Conservation (phyloP, 2,329 filamentous ascomycete species). For the Colletotrichum sp. region DNA sequence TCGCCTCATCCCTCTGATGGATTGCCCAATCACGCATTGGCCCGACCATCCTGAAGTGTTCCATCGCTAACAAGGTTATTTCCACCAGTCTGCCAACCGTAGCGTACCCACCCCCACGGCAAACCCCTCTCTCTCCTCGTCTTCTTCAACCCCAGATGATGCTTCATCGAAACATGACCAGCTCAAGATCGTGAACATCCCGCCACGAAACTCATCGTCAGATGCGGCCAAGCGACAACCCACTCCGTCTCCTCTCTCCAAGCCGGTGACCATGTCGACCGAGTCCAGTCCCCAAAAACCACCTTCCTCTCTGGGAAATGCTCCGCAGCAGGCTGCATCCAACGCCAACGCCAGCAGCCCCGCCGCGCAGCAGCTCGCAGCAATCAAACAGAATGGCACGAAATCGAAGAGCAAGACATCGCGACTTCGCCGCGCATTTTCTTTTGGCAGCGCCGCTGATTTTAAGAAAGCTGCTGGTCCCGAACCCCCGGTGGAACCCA, state of each 20-base stretch:
- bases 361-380: conserved; percentile 83
- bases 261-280: conserved; percentile 68
- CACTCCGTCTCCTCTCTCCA: conserved; percentile 77
- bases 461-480: conserved; percentile 72
- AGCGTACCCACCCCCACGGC: conserved; percentile 56
- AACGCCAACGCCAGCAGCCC: conserved; percentile 60
- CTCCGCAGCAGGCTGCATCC: conserved; percentile 36
- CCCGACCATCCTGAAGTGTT: conserved; percentile 30
- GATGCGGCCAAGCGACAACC: conserved; percentile 70
- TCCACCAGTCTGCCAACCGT: conserved; percentile 65
- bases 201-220: conserved; percentile 66
- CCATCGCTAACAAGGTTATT: conserved; percentile 53
- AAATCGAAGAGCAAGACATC: conserved; percentile 86
- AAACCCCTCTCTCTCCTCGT: conserved; percentile 60
- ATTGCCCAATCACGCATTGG: conserved; percentile 49
- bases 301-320: conserved; percentile 34
- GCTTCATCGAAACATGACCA: conserved; percentile 56
- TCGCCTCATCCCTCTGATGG: conserved; percentile 19
- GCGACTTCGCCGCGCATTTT: conserved; percentile 87
- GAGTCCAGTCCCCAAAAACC: conserved; percentile 52
- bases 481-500: conserved; percentile 27
- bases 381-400: conserved; percentile 82
- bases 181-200: conserved; percentile 60
- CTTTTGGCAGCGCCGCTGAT: conserved; percentile 94
- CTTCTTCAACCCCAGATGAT: conserved; percentile 49